These are phyloP conservation scores for Cyphellophora attinorum DNA, from an alignment of 2,329 filamentous ascomycete species.

Conservation along the genomic window DNA sequence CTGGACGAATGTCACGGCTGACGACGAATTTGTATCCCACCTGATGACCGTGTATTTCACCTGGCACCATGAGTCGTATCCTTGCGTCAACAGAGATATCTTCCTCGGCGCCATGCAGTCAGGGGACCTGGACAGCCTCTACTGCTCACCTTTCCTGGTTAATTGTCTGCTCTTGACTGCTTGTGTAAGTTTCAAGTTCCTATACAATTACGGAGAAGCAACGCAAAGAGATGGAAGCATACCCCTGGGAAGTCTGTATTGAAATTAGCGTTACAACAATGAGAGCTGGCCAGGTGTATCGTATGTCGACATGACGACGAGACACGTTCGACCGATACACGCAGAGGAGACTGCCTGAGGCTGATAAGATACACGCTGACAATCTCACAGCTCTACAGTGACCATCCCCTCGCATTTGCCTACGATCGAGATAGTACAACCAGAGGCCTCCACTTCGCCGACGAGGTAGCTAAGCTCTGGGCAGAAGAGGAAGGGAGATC, in stretches of 20 bases:
- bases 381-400: too few species aligned
- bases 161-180: conserved; percentile 21
- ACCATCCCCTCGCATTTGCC: conserved; percentile 24
- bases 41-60: conserved; percentile 25
- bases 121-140: conserved; percentile 14
- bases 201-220: too few species aligned
- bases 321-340: too few species aligned
- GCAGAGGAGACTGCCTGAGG: too few species aligned
- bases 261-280: too few species aligned
- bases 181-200: conserved; percentile 6
- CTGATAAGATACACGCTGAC: too few species aligned
- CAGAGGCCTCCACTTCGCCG: conserved; percentile 24
- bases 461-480: conserved; percentile 27
- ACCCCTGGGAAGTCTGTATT: too few species aligned
- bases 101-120: conserved; percentile 27
- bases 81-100: conserved; percentile 23
- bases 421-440: conserved; percentile 20
- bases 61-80: conserved; percentile 22
- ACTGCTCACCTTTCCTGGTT: conserved; percentile 25
- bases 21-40: conserved; percentile 24
- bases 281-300: too few species aligned
- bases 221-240: too few species aligned
- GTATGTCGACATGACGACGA: too few species aligned
- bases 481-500: conserved; percentile 24
- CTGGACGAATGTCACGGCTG: conserved; percentile 25